Evolutionary conservation across 108 stramenopile genomes (phyloP).

Genomic region (Fistulifera solaris): DNA sequence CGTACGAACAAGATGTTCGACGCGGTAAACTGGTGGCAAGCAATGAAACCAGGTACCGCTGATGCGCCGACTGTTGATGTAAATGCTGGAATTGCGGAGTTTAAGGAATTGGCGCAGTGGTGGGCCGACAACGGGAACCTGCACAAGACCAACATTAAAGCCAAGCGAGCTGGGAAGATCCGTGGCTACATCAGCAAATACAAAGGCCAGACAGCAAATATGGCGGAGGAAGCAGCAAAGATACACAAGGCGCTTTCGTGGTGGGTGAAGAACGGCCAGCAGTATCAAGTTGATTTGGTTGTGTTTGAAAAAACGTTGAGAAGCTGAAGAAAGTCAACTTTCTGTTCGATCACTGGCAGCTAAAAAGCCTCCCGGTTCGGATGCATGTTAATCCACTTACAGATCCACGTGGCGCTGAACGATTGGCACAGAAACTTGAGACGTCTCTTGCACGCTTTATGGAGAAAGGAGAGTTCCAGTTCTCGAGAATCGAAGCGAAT

Average conservation of each 20-base stretch:
- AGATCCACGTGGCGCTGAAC: constrained; percentile 1
- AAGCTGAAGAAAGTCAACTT: constrained; percentile 30
- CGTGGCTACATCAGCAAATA: background rate
- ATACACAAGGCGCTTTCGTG: constrained; percentile 22
- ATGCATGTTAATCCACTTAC: constrained; percentile 2
- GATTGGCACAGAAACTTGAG: constrained; percentile 10
- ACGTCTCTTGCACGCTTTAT: constrained; percentile 14
- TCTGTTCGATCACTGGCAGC: constrained; percentile 29
- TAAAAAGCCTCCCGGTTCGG: constrained; percentile 15
- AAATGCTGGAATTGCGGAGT: constrained; percentile 8
- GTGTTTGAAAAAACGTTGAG: constrained; percentile 17
- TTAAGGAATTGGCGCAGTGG: constrained; percentile 30
- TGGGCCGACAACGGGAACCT: constrained; percentile 20
- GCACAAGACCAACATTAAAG: constrained; percentile 14
- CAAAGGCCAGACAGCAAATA: background rate
- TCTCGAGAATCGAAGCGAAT: background rate
- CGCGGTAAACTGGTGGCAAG: constrained; percentile 26
- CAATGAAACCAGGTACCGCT: background rate
- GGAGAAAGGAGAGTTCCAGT: background rate
- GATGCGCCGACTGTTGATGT: background rate
- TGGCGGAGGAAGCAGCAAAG: constrained; percentile 26
- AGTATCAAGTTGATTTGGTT: constrained; percentile 12
- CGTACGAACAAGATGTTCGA: constrained; percentile 23
- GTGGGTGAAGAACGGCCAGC: constrained; percentile 17
- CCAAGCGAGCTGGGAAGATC: constrained; percentile 3